Conservation (phyloP, 179 eudicot species). For the Carnegiea gigantea region DNA sequence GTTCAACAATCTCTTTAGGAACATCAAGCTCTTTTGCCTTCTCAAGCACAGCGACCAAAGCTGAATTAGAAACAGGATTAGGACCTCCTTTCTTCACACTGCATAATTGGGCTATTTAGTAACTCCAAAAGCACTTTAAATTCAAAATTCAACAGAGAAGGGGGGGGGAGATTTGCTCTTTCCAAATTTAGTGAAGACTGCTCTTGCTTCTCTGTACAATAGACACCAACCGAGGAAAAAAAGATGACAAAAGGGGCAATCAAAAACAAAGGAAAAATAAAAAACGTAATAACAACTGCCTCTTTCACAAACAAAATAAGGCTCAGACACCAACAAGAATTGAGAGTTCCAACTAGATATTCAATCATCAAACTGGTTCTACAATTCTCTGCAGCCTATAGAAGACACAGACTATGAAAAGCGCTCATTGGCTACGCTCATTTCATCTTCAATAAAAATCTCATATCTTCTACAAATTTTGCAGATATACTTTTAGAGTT, state of each 20-base stretch:
- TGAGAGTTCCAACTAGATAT: not conserved
- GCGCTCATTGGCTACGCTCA: not conserved
- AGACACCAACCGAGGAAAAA: not conserved
- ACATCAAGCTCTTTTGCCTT: slow-evolving; percentile 86
- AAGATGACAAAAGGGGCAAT: not conserved
- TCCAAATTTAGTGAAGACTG: not conserved
- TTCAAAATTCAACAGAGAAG: not conserved
- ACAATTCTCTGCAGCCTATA: not conserved
- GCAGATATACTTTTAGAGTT: not conserved
- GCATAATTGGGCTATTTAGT: slow-evolving; percentile 21
- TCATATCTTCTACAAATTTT: not conserved
- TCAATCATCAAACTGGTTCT: not conserved
- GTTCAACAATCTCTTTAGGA: slow-evolving; percentile 80
- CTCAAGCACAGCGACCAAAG: slow-evolving; percentile 60
- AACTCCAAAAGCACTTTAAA: not conserved
- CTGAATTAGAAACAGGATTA: slow-evolving; percentile 64
- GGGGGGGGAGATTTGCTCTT: too few relatives aligned
- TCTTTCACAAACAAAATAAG: slow-evolving; percentile 13
- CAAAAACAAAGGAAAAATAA: not conserved
- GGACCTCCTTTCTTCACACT: slow-evolving; percentile 92
- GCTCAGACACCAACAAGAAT: not conserved
- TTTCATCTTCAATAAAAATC: not conserved
- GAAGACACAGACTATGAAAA: not conserved
- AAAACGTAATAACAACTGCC: slow-evolving; percentile 16
- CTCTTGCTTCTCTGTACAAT: not conserved